phyloP scores from a whole-genome alignment of 495 filamentous ascomycete genomes.

The Xylaria cubensis region DNA sequence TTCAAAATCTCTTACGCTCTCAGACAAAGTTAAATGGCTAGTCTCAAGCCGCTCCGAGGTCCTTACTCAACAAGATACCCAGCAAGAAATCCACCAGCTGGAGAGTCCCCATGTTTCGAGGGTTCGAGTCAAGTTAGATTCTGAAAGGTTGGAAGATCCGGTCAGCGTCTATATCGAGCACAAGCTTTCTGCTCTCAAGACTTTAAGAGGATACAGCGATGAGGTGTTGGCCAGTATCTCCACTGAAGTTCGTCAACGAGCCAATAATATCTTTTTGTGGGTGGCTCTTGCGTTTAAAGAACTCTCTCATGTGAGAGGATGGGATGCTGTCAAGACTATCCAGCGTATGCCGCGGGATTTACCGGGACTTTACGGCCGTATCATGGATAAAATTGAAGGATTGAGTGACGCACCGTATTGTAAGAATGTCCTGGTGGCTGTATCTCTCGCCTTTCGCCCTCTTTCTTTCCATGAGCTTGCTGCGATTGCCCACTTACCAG shows the following conservation, averaged over 20 bases:
- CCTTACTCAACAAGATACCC: background rate
- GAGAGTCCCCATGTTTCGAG: background rate
- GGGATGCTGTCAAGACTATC: background rate
- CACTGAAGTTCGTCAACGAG: background rate
- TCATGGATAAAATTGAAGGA: background rate
- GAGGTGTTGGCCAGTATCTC: background rate
- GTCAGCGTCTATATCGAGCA: background rate
- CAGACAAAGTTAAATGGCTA: background rate
- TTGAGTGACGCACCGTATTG: background rate
- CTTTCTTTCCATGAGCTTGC: background rate
- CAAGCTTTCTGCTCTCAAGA: background rate
- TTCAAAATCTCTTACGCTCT: background rate
- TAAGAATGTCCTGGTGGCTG: background rate
- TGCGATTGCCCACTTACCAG: background rate
- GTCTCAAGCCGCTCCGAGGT: background rate
- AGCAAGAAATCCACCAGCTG: background rate
- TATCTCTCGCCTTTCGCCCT: background rate
- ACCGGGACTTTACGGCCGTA: background rate
- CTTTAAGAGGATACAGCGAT: background rate
- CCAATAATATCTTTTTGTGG: background rate
- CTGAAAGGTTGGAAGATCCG: background rate
- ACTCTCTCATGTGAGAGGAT: background rate
- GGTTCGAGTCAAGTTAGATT: background rate
- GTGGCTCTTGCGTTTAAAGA: background rate
- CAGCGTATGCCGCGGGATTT: background rate